Evolutionary conservation across 2,329 filamentous ascomycete genomes (phyloP).

Genomic region (Leptosphaerulina australis): DNA sequence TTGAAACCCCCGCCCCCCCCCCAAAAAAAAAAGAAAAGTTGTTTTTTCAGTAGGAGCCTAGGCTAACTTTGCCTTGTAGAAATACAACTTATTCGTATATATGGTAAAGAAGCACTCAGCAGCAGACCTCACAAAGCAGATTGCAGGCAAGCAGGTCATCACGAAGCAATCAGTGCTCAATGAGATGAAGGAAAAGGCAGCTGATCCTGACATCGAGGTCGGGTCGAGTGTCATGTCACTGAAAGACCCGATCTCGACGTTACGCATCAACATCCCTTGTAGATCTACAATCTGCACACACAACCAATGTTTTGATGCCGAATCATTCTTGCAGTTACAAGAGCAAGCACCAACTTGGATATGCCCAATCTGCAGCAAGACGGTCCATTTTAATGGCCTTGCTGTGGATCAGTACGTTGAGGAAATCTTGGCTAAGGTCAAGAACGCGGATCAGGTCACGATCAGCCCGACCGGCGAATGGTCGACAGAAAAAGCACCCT

Average conservation of each 20-base stretch:
- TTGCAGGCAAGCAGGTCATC: slow-evolving; percentile 73
- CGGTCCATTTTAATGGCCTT: slow-evolving; percentile 78
- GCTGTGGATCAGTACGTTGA: slow-evolving; percentile 92
- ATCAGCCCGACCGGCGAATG: slow-evolving; percentile 88
- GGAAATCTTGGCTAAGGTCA: slow-evolving; percentile 80
- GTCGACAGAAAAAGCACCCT: slow-evolving; percentile 57
- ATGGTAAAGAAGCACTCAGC: slow-evolving; percentile 77
- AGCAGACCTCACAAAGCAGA: slow-evolving; percentile 70
- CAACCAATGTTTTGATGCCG: slow-evolving; percentile 93
- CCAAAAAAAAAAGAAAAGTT: no score
- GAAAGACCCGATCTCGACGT: slow-evolving; percentile 89
- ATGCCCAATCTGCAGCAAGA: slow-evolving; percentile 92
- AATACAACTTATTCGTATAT: slow-evolving; percentile 66
- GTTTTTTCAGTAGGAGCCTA: no score
- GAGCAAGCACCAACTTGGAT: slow-evolving; percentile 96
- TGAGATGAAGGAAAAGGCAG: slow-evolving; percentile 79
- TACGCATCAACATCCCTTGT: slow-evolving; percentile 79
- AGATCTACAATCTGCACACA: slow-evolving; percentile 82
- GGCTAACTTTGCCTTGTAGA: slow-evolving; percentile 39
- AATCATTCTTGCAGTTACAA: slow-evolving; percentile 89
- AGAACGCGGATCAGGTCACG: slow-evolving; percentile 79
- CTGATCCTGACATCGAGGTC: slow-evolving; percentile 86
- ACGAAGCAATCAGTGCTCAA: slow-evolving; percentile 79
- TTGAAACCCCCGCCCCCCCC: neutral
- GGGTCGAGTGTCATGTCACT: slow-evolving; percentile 88